Percentiles rank a stretch among this genome's conserved stretches.
Evolutionary conservation across 23 red algal species (phyloP).

Genomic region (Gracilariopsis chorda): DNA sequence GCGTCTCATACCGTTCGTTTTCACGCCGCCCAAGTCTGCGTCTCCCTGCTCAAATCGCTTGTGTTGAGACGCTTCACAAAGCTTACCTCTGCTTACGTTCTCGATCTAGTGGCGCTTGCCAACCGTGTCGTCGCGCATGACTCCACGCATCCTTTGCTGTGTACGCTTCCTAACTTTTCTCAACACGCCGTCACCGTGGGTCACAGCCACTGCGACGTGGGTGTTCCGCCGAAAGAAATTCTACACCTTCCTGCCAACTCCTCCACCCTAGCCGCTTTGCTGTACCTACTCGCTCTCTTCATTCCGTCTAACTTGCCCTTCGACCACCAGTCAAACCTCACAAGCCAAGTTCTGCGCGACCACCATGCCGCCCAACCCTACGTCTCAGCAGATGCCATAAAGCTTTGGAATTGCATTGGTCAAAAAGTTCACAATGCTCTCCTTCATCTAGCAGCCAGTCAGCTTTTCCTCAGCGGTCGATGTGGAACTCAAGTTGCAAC

Average conservation of each 20-base stretch:
- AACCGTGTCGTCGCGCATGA: not conserved
- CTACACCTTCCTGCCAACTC: constrained; percentile 7
- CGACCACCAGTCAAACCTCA: not conserved
- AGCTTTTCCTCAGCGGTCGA: not conserved
- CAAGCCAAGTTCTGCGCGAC: not conserved
- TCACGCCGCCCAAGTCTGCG: not conserved
- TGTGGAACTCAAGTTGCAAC: constrained; percentile 20
- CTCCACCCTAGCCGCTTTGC: not conserved
- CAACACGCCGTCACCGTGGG: not conserved
- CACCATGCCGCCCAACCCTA: not conserved
- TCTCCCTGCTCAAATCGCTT: constrained; percentile 17
- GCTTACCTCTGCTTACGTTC: not conserved
- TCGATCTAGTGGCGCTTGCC: constrained; percentile 10
- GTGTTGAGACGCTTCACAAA: not conserved
- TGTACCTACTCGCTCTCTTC: constrained; percentile 33
- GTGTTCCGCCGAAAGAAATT: not conserved
- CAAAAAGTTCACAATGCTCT: not conserved
- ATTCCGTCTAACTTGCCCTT: constrained; percentile 4
- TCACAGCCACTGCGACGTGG: not conserved
- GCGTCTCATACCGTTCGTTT: not conserved
- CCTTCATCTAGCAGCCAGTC: constrained; percentile 1
- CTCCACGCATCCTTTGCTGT: not conserved
- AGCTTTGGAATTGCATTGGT: constrained; percentile 38
- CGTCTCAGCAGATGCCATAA: not conserved
- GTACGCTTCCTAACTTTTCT: not conserved